Evolutionary conservation across 805 yeast species (phyloP), one percentile per base, ranked within the genome.

Genomic region (Lachancea kluyveri): DNA sequence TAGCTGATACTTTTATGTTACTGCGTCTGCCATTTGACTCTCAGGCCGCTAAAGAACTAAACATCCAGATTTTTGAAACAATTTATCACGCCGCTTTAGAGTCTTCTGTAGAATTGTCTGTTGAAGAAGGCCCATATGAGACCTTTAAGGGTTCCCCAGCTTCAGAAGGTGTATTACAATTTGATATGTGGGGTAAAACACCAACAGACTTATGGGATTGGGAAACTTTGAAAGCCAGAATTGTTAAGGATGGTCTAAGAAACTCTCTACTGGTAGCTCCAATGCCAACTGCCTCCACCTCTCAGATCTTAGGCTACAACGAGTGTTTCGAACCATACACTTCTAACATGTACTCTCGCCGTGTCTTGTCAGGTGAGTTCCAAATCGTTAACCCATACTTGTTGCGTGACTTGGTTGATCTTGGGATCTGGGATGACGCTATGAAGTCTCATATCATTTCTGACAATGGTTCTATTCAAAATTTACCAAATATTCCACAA

Each of bases 251-350:
- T 47, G 97, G 97, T 17, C 48, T 88, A 21, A 67, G 96, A 50
- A 88, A 88, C 62, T 88, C 96, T 3, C 60, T 88, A 31, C 58
- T 87, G 9, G 88, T 88, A 15, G 96, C 92, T 0, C 92, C 95
- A 30, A 88, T 88, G 97, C 97, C 97, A 13, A 88, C 97, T 8
- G 97, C 97, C 1, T 86, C 96, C 1, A 90, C 97, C 1, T 90
- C 97, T 2, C 96, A 87, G 62, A 87, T 88, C 26, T 67, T 88
- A 32, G 96, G 96, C 20, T 84, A 72, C 65, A 87, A 77, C 47
- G 97, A 88, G 62, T 88, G 96, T 59, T 88, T 88, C 57, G 97
- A 90, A 60, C 96, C 97, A 5, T 74, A 79, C 53, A 87, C 96
- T 3, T 85, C 95, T 13, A 88, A 88, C 58, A 75, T 90, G 42